Conservation (phyloP, 768 basidiomycete genomes). For the Mycena pura region DNA sequence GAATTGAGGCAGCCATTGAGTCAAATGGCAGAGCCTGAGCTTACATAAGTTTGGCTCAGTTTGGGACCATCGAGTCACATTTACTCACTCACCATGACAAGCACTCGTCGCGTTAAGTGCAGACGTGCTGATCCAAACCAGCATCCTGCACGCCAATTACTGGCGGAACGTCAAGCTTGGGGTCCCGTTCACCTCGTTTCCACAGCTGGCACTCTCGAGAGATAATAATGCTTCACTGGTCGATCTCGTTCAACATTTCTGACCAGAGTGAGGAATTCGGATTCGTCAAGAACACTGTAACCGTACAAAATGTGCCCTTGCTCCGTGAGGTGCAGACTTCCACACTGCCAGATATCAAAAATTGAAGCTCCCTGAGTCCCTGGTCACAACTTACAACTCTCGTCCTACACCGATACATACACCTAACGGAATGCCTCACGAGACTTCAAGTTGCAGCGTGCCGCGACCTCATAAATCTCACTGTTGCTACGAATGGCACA, state of each 20-base stretch:
- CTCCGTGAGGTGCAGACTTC: not conserved
- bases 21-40: too few species aligned
- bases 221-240: not conserved
- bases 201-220: not conserved
- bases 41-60: too few species aligned
- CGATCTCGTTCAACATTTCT: not conserved
- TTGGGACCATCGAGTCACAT: too few species aligned
- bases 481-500: not conserved
- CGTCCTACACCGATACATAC: not conserved
- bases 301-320: not conserved
- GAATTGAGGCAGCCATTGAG: too few species aligned
- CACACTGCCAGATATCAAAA: not conserved
- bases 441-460: not conserved
- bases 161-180: slow-evolving; percentile 4
- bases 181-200: not conserved
- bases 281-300: not conserved
- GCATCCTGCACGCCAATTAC: not conserved
- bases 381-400: not conserved
- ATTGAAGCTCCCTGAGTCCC: not conserved
- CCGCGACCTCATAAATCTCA: not conserved
- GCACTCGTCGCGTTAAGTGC: too few species aligned
- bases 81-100: too few species aligned
- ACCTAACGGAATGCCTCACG: not conserved
- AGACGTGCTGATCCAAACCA: not conserved
- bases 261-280: not conserved